Conservation (phyloP, 805 yeast species). For the Lachancea nothofagi region DNA sequence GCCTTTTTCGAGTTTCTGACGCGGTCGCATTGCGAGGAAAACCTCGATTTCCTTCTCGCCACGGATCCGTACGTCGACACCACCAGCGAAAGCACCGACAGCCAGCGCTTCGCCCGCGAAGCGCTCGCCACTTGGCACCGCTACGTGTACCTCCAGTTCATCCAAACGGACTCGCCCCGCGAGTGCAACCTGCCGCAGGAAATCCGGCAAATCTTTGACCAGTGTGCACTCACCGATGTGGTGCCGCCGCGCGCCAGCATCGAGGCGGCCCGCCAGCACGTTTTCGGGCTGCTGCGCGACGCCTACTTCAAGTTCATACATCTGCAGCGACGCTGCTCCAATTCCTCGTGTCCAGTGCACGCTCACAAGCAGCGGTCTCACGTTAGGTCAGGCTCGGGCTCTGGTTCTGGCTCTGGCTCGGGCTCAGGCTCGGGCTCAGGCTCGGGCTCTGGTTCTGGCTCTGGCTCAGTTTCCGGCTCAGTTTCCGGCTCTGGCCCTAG, state of each 20-base stretch:
- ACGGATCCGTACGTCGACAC: conserved; percentile 11
- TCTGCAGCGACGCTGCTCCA: conserved; percentile 7
- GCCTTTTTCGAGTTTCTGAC: conserved; percentile 23
- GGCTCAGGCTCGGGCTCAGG: neutral
- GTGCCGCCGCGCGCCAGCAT: conserved; percentile 20
- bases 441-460: neutral
- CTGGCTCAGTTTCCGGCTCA: neutral
- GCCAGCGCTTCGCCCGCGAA: neutral
- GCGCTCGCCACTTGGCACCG: conserved; percentile 20
- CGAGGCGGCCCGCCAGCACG: conserved; percentile 23
- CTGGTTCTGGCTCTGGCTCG: neutral
- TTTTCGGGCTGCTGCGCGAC: conserved; percentile 24
- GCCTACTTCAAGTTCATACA: conserved; percentile 16
- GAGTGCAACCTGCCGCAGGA: conserved; percentile 31
- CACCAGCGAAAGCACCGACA: conserved; percentile 9
- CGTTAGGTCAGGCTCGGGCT: neutral
- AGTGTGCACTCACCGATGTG: conserved; percentile 11
- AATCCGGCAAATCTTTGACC: conserved; percentile 20
- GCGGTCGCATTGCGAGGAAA: conserved; percentile 31
- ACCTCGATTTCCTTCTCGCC: conserved; percentile 23
- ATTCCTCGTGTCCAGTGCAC: too few relatives aligned
- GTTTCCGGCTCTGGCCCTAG: neutral
- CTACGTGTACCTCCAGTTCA: conserved; percentile 20
- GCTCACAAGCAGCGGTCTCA: too few relatives aligned
- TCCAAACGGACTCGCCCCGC: conserved; percentile 24